Percentiles rank a stretch among this genome's conserved stretches.
Conservation (phyloP, 192 early-diverging fungal species). For the Coemansia sp. region DNA sequence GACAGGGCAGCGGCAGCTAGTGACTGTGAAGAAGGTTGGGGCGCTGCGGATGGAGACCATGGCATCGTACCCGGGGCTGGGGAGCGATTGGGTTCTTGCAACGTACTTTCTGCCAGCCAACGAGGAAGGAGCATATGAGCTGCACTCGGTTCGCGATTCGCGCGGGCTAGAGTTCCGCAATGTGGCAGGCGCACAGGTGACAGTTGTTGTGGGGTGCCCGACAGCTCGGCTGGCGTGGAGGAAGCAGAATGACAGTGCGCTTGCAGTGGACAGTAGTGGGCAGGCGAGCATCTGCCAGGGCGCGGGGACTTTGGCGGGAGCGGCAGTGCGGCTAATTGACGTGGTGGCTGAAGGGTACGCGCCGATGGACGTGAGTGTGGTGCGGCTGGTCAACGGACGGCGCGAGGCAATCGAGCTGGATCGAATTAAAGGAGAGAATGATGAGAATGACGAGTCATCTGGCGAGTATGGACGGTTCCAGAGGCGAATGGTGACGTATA, state of each 20-base stretch:
- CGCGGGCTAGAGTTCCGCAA: constrained; percentile 47
- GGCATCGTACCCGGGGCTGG: constrained; percentile 32
- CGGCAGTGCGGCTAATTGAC: constrained; percentile 16
- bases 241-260: constrained; percentile 8
- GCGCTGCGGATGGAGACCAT: constrained; percentile 24
- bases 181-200: constrained; percentile 26
- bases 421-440: neutral
- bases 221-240: constrained; percentile 35
- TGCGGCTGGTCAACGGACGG: constrained; percentile 42
- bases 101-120: constrained; percentile 37
- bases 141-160: constrained; percentile 34
- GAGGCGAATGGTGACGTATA: constrained; percentile 16
- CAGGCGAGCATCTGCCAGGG: constrained; percentile 51
- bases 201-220: constrained; percentile 43
- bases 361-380: constrained; percentile 43
- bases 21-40: constrained; percentile 20
- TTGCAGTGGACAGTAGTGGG: constrained; percentile 36
- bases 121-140: constrained; percentile 41
- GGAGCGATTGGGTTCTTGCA: constrained; percentile 36
- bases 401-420: constrained; percentile 45
- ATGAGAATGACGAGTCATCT: neutral
- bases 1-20: constrained; percentile 31
- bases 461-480: constrained; percentile 25
- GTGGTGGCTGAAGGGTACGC: constrained; percentile 42
- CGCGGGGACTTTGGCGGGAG: neutral